These are phyloP conservation scores for Lepidium aucheri DNA, from an alignment of 345 rosid species.

Conservation along the genomic window DNA sequence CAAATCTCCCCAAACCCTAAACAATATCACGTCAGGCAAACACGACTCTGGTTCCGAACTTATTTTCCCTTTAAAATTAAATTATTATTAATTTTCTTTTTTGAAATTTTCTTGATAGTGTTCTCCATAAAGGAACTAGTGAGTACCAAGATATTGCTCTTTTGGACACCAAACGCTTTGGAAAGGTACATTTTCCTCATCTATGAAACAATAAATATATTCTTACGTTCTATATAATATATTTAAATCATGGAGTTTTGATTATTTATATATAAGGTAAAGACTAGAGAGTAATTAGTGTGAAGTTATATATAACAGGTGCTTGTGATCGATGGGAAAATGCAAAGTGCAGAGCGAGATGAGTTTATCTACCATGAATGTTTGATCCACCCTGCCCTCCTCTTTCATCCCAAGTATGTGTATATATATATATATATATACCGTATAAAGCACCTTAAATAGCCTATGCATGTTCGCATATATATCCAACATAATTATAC, in stretches of 20 bases:
- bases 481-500: too few species aligned
- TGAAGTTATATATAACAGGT: slow-evolving; percentile 33
- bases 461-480: too few species aligned
- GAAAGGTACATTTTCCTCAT: slow-evolving; percentile 43
- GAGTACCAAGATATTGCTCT: slow-evolving; percentile 78
- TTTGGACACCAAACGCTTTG: slow-evolving; percentile 81
- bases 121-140: slow-evolving; percentile 68
- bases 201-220: not conserved
- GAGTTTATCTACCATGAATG: slow-evolving; percentile 95
- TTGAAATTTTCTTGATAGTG: slow-evolving; percentile 32
- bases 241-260: too few species aligned
- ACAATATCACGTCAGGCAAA: too few species aligned
- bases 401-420: slow-evolving; percentile 63
- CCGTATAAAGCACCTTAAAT: not conserved
- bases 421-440: too few species aligned
- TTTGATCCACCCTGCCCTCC: slow-evolving; percentile 79
- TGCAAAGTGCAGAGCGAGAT: slow-evolving; percentile 95
- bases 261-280: too few species aligned
- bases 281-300: not conserved
- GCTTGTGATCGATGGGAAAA: slow-evolving; percentile 88
- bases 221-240: too few species aligned
- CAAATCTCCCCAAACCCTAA: too few species aligned
- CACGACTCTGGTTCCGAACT: too few species aligned
- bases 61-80: too few species aligned
- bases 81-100: not conserved